Percentiles rank a stretch among this genome's conserved stretches.
Conservation (phyloP, 1,284 basidiomycete genomes). For the Austroboletus novae-zelandiae region DNA sequence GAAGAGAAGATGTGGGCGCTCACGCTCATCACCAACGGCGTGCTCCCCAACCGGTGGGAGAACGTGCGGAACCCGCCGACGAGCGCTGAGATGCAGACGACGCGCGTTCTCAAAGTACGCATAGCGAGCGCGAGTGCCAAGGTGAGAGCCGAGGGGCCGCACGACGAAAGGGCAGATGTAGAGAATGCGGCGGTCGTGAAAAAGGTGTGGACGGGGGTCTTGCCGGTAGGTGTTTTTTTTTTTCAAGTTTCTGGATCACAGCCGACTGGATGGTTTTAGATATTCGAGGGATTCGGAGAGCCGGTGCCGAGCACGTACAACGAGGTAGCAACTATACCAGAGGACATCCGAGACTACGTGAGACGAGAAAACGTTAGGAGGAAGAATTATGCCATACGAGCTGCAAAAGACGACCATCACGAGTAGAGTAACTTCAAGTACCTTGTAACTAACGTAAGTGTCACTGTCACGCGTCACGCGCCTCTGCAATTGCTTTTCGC, state of each 20-base stretch:
- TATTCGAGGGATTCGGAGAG: constrained; percentile 28
- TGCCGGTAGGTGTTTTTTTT: constrained; percentile 13
- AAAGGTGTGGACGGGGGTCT: constrained; percentile 26
- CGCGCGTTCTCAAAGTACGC: constrained; percentile 23
- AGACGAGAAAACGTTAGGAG: constrained; percentile 22
- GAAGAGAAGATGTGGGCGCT: constrained; percentile 29
- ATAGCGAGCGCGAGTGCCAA: constrained; percentile 25
- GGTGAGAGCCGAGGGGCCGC: constrained; percentile 21
- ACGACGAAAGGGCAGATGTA: constrained; percentile 22
- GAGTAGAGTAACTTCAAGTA: too few relatives aligned
- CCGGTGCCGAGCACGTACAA: constrained; percentile 25
- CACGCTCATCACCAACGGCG: constrained; percentile 20
- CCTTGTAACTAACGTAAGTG: too few relatives aligned
- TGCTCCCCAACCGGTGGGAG: constrained; percentile 27
- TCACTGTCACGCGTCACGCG: too few relatives aligned
- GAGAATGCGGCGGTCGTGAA: constrained; percentile 12
- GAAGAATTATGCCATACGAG: constrained; percentile 21
- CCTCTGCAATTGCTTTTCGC: too few relatives aligned
- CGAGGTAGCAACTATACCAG: constrained; percentile 10
- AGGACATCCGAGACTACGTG: constrained; percentile 21
- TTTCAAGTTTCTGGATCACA: background rate
- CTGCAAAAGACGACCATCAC: constrained; percentile 11
- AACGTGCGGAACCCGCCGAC: constrained; percentile 23
- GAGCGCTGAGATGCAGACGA: constrained; percentile 23
- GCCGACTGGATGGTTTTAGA: constrained; percentile 4